These are phyloP conservation scores for Penicillium sp. DNA, from an alignment of 2,329 filamentous ascomycete genomes.

Conservation along the genomic window DNA sequence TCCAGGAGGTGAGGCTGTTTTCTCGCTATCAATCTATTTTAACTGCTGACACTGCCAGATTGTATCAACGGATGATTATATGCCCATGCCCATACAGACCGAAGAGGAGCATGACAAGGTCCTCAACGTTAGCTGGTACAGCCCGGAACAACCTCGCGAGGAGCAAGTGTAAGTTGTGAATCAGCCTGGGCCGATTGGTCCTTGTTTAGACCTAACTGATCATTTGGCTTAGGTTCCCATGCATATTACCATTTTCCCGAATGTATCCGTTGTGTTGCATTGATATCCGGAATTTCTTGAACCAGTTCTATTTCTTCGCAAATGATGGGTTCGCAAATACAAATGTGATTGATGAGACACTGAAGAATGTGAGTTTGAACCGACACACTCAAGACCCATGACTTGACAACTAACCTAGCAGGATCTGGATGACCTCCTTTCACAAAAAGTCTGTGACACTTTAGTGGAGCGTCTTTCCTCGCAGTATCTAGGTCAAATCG, in stretches of 20 bases:
- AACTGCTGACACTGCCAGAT: constrained; percentile 46
- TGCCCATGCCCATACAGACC: constrained; percentile 97
- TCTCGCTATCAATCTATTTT: not conserved
- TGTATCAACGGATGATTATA: constrained; percentile 93
- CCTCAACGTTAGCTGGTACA: constrained; percentile 94
- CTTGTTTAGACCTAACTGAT: constrained; percentile 3
- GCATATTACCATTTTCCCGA: constrained; percentile 94
- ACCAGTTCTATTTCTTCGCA: constrained; percentile 97
- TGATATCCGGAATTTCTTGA: constrained; percentile 94
- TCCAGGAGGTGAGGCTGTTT: constrained; percentile 69
- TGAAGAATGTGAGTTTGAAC: constrained; percentile 65
- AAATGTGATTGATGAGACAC: constrained; percentile 83
- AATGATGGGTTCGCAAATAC: constrained; percentile 94
- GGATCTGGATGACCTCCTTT: constrained; percentile 93
- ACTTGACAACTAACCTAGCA: constrained; percentile 37
- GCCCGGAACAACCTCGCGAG: constrained; percentile 72
- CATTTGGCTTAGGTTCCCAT: constrained; percentile 67
- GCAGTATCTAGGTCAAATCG: constrained; percentile 95
- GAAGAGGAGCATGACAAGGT: constrained; percentile 93
- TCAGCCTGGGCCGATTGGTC: not conserved
- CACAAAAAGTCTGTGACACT: constrained; percentile 84
- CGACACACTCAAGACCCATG: not conserved
- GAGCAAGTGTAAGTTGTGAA: constrained; percentile 65
- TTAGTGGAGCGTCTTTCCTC: constrained; percentile 84
- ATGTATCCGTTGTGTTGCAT: constrained; percentile 99